Base-by-base conservation (phyloP, 257 asterid species). In the Paulownia fortunei region DNA sequence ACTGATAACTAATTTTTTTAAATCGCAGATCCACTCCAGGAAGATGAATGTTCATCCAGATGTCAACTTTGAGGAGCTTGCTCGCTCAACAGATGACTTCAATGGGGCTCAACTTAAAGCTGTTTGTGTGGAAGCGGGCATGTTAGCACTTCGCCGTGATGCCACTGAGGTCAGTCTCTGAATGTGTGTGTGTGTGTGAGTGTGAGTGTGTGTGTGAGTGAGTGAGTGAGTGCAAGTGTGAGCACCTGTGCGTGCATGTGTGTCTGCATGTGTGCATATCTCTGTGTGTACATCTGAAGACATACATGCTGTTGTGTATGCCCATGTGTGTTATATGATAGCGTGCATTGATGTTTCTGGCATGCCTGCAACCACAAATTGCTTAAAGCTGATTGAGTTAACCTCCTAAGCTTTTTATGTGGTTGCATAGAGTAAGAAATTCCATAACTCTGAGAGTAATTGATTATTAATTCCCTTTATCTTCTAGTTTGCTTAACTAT, bases 71-170 rank as follows among this genome's bases (percentile, higher is more conserved):
- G 98, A 94, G 83, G 99, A 95, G 89, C 92, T 95, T 80, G 99
- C 99, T 80, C 96, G 99, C 44, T 92, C 97, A 30, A 95, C 99
- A 8, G 97, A 95, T 70, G 99, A 95, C 85, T 95, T 95, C 82
- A 95, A 95, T 42, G 98, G 99, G 64, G 99, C 99, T 27, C 99
- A 95, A 58, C 88, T 95, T 62, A 95, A 95, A 88, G 98, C 99
- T 34, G 99, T 95, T 55, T 92, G 98, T 78, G 98, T 95, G 5
- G 99, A 95, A 84, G 99, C 98, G 5, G 99, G 99, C 87, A 95
- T 92, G 99, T 79, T 90, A 70, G 99, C 98, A 27, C 98, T 95
- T 52, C 94, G 98, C 7, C 97, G 97, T 7, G 99, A 95, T 87
- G 99, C 98, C 69, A 91, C 99, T 13, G 98, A 94, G 97, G 99